Conservation (phyloP, 805 yeast species). For the Kuraishia molischiana region DNA sequence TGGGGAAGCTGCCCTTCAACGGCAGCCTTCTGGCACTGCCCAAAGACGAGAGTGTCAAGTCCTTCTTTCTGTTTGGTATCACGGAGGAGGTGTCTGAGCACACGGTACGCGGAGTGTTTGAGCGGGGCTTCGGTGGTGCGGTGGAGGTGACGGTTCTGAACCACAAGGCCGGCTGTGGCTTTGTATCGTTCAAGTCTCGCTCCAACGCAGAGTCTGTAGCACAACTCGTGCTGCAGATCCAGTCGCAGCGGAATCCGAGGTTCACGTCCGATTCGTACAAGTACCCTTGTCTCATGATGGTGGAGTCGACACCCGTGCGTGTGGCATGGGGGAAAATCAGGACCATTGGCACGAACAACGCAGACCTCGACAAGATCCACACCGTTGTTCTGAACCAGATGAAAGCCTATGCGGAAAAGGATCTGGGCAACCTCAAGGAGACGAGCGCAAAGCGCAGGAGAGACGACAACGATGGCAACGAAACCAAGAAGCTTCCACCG, state of each 20-base stretch:
- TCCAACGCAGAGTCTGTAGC: constrained; percentile 40
- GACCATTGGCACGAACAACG: background rate
- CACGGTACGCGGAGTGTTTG: constrained; percentile 40
- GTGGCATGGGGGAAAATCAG: constrained; percentile 2
- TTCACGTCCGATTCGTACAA: background rate
- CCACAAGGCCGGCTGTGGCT: constrained; percentile 58
- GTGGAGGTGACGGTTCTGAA: constrained; percentile 39
- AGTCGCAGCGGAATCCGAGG: background rate
- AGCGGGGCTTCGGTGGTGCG: constrained; percentile 27
- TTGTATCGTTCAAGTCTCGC: constrained; percentile 40
- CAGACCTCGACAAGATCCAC: constrained; percentile 1
- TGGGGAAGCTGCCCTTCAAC: constrained; percentile 58
- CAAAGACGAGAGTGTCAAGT: constrained; percentile 28
- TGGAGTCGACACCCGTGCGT: background rate
- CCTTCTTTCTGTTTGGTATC: constrained; percentile 71
- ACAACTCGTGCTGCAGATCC: constrained; percentile 7
- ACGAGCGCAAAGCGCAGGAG: background rate
- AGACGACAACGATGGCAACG: background rate
- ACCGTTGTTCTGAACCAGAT: constrained; percentile 1
- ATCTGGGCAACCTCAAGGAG: background rate
- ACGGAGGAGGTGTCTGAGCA: constrained; percentile 59
- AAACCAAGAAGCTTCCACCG: background rate
- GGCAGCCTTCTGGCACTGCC: constrained; percentile 38
- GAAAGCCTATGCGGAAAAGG: constrained; percentile 2
- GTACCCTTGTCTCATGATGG: constrained; percentile 1